phyloP scores from a whole-genome alignment of 2,329 filamentous ascomycete genomes.

The Talaromyces sp. region DNA sequence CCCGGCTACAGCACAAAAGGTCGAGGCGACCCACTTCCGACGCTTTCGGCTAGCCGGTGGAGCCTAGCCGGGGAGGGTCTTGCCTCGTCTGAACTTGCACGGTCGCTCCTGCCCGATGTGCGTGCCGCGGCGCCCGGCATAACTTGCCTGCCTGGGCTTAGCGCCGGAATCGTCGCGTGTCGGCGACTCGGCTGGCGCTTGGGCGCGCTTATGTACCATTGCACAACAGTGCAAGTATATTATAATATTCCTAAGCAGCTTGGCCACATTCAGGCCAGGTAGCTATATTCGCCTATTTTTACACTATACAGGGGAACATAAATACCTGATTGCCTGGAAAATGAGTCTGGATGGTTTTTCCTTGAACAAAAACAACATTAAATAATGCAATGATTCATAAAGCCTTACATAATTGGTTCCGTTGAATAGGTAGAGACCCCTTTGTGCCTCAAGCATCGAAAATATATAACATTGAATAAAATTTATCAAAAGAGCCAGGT shows the following conservation, averaged over 20 bases:
- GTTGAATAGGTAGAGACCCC: too few relatives aligned
- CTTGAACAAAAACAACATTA: too few relatives aligned
- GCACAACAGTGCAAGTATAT: too few relatives aligned
- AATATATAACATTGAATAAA: too few relatives aligned
- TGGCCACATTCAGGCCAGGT: not conserved
- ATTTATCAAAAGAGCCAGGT: too few relatives aligned
- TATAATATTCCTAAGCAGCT: too few relatives aligned
- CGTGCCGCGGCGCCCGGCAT: not conserved
- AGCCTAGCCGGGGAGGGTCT: constrained; percentile 1
- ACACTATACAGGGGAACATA: not conserved
- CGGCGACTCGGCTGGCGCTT: not conserved
- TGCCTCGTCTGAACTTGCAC: not conserved
- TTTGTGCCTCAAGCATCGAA: too few relatives aligned
- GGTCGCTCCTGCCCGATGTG: not conserved
- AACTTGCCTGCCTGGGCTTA: not conserved
- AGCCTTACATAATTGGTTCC: too few relatives aligned
- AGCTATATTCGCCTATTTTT: not conserved
- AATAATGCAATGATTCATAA: too few relatives aligned
- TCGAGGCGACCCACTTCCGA: not conserved
- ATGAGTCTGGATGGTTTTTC: not conserved
- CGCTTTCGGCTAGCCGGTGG: constrained; percentile 3
- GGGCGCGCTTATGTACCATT: too few relatives aligned
- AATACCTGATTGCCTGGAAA: not conserved
- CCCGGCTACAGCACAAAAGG: not conserved
- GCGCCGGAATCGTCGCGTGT: too few relatives aligned